phyloP scores from a whole-genome alignment of 1,139 yeast species.

The Magnusiomyces tetraspermus region DNA sequence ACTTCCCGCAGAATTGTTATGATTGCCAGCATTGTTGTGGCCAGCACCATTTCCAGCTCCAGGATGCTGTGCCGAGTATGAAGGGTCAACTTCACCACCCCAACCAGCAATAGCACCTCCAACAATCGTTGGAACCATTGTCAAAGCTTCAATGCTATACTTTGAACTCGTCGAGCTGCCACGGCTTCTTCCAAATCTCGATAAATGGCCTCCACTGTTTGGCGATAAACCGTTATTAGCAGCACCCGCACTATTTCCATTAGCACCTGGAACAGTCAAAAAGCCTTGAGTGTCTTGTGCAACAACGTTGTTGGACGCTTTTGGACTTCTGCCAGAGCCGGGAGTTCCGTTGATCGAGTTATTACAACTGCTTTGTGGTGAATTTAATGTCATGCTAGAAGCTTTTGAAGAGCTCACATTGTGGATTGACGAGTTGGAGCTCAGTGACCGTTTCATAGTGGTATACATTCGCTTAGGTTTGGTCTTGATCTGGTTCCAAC shows the following conservation, averaged over 20 bases:
- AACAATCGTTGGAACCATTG: slow-evolving; percentile 45
- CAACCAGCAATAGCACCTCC: slow-evolving; percentile 50
- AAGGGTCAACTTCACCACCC: slow-evolving; percentile 15
- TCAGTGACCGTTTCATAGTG: slow-evolving; percentile 24
- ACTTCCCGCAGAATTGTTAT: neutral
- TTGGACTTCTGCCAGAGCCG: no score
- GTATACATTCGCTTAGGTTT: slow-evolving; percentile 25
- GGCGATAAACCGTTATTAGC: no score
- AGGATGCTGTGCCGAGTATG: no score
- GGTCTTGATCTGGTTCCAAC: slow-evolving; percentile 30
- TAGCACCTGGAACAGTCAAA: slow-evolving; percentile 25
- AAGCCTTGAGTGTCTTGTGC: slow-evolving; percentile 18
- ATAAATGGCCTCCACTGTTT: slow-evolving; percentile 6
- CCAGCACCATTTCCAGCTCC: no score
- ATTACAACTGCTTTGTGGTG: neutral
- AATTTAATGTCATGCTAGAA: neutral
- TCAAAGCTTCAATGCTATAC: slow-evolving; percentile 35
- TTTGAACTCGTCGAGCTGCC: slow-evolving; percentile 19
- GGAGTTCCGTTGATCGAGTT: neutral
- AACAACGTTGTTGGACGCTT: slow-evolving; percentile 3
- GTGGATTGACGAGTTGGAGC: slow-evolving; percentile 15
- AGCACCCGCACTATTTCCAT: slow-evolving; percentile 4
- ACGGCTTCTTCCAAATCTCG: slow-evolving; percentile 8
- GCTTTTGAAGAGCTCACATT: slow-evolving; percentile 7
- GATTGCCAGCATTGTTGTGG: neutral